These are phyloP conservation scores for Oehlia diaphana DNA, from an alignment of 192 early-diverging fungal genomes.

Conservation along the genomic window DNA sequence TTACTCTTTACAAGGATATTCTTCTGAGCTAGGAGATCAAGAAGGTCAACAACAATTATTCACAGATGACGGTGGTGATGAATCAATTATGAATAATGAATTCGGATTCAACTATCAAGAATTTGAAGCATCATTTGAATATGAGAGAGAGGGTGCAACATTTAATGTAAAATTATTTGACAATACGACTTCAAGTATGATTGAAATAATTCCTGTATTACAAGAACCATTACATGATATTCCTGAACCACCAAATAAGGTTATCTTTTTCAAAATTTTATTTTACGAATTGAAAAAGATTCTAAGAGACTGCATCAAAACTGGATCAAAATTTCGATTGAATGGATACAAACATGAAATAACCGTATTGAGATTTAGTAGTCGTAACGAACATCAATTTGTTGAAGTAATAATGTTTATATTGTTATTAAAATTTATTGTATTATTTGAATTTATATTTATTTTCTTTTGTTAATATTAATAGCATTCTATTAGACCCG, in stretches of 20 bases:
- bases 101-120: not conserved
- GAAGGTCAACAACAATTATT: not conserved
- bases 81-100: not conserved
- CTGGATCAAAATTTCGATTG: not conserved
- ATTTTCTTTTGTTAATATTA: too few species aligned
- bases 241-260: not conserved
- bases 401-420: not conserved
- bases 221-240: not conserved
- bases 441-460: not conserved
- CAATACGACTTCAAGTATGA: not conserved
- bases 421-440: not conserved
- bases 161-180: not conserved
- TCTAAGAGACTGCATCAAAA: not conserved
- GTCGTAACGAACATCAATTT: not conserved
- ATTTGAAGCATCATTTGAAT: not conserved
- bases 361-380: not conserved
- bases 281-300: not conserved
- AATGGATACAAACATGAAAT: not conserved
- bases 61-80: not conserved
- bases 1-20: not conserved
- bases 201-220: not conserved
- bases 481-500: not conserved
- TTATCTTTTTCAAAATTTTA: not conserved
- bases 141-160: not conserved
- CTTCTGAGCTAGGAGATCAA: not conserved